Base-by-base conservation (phyloP, 768 basidiomycete genomes). In the Naganishia randhawae region DNA sequence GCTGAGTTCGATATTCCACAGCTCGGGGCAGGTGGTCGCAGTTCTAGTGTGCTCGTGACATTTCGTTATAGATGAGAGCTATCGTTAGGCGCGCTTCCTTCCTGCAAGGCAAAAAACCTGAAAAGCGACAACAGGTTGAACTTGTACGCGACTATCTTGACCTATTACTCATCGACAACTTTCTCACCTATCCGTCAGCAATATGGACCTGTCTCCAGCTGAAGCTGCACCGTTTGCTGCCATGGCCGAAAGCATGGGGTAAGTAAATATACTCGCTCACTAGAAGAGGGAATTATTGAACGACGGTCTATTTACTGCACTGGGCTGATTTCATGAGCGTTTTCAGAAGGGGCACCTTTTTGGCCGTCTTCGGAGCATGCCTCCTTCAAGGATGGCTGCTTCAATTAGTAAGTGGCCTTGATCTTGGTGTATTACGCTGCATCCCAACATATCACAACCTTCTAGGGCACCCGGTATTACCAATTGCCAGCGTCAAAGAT, bases 391-490 rank as follows among this genome's bases (percentile, higher is more conserved):
- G 57, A 41, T 61, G 39, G 35, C 14, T 41, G 22, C 27, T 61
- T 14, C 57, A 61, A 25, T 39, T 61, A 39, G 57, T 61, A 22
- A 61, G 57, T 16, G 1, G 1, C 54, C 5, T 16, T 31, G 5
- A 31, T 14, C 29, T 1, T 5, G 14, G 2, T 5, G 5, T 22
- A 25, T 7, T 11, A 17, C 17, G 51, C 9, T 32, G 7, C 3
- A 1, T 33, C 17, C 29, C 16, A 9, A 31, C 51, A 52, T 52
- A 29, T 32, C 32, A 33, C 3, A 31, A 10, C 6, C 10, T 19
- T n/a, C n/a, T 29, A 61, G 57, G 39, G 35, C 25, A 22, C 27
- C 13, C 57, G 57, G n/a, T 61, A 61, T 19, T 61, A 61, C n/a
- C 35, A 61, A 61, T 17, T 61, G n/a, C 16, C 39, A 25, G 57